Conservation (phyloP, 371 early-diverging fungal species). For the Phascolomyces articulosus region DNA sequence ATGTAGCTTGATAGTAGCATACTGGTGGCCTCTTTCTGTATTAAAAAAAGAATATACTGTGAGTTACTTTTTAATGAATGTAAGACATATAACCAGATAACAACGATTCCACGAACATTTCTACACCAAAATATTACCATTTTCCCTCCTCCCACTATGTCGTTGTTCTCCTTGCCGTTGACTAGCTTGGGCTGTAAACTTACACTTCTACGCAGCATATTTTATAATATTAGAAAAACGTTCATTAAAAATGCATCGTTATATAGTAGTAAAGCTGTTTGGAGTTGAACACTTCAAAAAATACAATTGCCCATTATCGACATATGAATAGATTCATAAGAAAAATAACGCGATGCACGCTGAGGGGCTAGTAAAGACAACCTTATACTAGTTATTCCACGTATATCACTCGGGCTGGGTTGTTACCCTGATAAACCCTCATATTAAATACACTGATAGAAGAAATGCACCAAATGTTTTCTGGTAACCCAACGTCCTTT, state of each 20-base stretch:
- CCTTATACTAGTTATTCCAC: background rate
- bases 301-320: background rate
- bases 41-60: conserved; percentile 1
- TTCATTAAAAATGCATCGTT: background rate
- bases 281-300: background rate
- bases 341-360: background rate
- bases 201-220: background rate
- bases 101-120: background rate
- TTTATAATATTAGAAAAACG: background rate
- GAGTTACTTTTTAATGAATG: background rate
- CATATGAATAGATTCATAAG: background rate
- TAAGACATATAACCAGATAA: background rate
- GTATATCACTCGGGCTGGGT: background rate
- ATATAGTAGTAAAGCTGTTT: background rate
- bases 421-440: conserved; percentile 1
- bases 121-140: background rate
- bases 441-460: background rate
- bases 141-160: background rate
- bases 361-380: background rate
- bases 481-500: background rate
- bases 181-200: background rate
- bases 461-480: background rate
- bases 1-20: background rate
- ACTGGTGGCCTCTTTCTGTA: background rate
- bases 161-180: background rate